These are phyloP conservation scores for Kurtzmaniella quercitrusa DNA, from an alignment of 1,139 yeast genomes.

Conservation along the genomic window DNA sequence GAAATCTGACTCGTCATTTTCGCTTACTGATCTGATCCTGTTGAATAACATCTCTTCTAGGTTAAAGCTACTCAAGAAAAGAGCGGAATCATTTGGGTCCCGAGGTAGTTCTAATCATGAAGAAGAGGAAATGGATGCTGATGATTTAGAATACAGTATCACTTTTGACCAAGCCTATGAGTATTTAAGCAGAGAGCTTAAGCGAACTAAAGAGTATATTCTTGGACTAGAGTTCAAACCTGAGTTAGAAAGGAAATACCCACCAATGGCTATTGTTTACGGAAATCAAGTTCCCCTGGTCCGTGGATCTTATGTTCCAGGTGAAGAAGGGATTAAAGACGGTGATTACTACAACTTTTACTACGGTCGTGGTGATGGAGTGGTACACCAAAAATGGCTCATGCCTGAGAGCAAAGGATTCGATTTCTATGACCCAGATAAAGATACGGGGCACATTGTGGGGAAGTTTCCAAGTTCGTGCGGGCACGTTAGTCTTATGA, in stretches of 20 bases:
- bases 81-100: slow-evolving; percentile 4
- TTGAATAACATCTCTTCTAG: neutral
- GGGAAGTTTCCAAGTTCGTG: slow-evolving; percentile 61
- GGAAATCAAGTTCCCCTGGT: slow-evolving; percentile 83
- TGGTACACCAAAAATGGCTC: slow-evolving; percentile 75
- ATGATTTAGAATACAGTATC: slow-evolving; percentile 14
- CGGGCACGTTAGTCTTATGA: slow-evolving; percentile 79
- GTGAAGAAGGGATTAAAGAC: slow-evolving; percentile 55
- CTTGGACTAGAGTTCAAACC: slow-evolving; percentile 54
- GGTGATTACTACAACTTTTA: slow-evolving; percentile 75
- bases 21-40: slow-evolving; percentile 1
- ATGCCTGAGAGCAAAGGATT: slow-evolving; percentile 77
- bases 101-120: neutral
- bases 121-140: slow-evolving; percentile 6
- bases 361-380: slow-evolving; percentile 94
- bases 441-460: slow-evolving; percentile 47
- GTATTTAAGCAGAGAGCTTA: slow-evolving; percentile 60
- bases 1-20: neutral
- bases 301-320: slow-evolving; percentile 65
- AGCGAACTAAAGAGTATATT: slow-evolving; percentile 55
- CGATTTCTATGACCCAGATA: slow-evolving; percentile 27
- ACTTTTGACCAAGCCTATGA: slow-evolving; percentile 60
- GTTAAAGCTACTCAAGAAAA: neutral
- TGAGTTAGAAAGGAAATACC: slow-evolving; percentile 48
- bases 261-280: slow-evolving; percentile 79